Evolutionary conservation across 441 rosid species (phyloP).

Genomic region (California macrophylla): DNA sequence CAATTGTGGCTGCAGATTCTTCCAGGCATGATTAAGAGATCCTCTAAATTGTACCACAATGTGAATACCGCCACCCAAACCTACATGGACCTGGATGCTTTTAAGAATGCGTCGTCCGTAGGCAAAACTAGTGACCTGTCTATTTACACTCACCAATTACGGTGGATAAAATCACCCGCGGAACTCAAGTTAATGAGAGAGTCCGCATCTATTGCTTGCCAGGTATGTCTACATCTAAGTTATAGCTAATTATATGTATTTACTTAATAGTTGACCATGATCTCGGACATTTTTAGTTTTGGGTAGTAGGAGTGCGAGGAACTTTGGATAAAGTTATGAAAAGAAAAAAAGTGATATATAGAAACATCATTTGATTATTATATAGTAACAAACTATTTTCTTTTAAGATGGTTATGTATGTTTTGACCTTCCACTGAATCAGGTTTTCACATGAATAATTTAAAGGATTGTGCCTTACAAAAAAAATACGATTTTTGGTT

Average conservation of each 20-base stretch:
- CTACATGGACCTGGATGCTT: conserved; percentile 58
- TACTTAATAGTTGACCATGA: background rate
- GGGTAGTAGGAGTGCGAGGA: too few species aligned
- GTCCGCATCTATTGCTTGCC: conserved; percentile 90
- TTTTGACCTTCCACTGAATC: background rate
- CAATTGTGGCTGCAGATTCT: conserved; percentile 51
- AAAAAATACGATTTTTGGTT: conserved; percentile 5
- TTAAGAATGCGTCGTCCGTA: conserved; percentile 34
- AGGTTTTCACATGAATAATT: background rate
- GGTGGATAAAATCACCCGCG: conserved; percentile 77
- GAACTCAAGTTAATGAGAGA: conserved; percentile 86
- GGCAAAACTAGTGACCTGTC: conserved; percentile 62
- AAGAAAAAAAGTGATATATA: too few species aligned
- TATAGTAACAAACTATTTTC: background rate
- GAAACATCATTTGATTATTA: background rate
- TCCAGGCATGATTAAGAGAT: conserved; percentile 60
- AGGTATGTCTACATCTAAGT: conserved; percentile 41
- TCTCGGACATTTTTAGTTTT: background rate
- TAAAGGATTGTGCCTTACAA: background rate
- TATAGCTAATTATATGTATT: background rate
- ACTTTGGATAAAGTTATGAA: too few species aligned
- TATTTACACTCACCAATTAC: conserved; percentile 49
- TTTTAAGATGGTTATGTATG: background rate
- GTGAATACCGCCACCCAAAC: conserved; percentile 46
- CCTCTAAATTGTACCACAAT: conserved; percentile 73